Base-by-base conservation (phyloP, 768 basidiomycete species). In the Tremella yokohamensis region DNA sequence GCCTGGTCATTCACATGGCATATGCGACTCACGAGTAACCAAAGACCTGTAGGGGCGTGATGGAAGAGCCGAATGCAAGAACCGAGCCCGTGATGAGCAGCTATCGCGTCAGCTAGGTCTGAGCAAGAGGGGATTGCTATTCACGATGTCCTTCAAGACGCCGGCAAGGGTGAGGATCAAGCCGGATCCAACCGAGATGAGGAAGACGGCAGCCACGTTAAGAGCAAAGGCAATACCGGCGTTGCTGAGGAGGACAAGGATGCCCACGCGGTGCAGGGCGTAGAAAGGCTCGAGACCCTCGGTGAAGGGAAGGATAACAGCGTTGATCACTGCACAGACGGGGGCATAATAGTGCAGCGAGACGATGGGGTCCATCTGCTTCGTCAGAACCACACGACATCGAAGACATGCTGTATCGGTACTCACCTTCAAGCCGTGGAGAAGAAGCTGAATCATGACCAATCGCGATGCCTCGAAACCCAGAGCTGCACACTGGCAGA, bases 391-490 rank as follows among this genome's bases (percentile, higher is more conserved):
- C 40, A 29, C 12, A 22, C 24, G 13, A 12, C 15, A 18, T 15
- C 19, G n/a, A 48, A 42, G 44, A 49, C 6, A 45, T 16, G 3
- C 11, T 8, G 37, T 29, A 34, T 34, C 29, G 29, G 13, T 29
- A 49, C 60, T 15, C 15, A 71, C 69, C 65, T 96, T 96, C 70
- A 96, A 79, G 38, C 92, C 92, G 72, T 96, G 90, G 0, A 98
- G 81, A 40, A 98, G 84, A 52, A 93, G 84, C 75, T 98, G 89
- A 60, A 98, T 97, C 85, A 96, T 91, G 20, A 98, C 91, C 12
- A 98, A 83, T 40, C 94, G 87, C 84, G 47, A 50, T n/a, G 48
- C 45, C 24, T 54, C 55, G 51, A 52, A 52, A 2, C 24, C 51
- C 16, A 52, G 13, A 12, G 92, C 92, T 40, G 87, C 83, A 3